Evolutionary conservation across 1,139 yeast species (phyloP), one percentile per base, ranked within the genome.

Genomic region (Zygotorulaspora mrakii): DNA sequence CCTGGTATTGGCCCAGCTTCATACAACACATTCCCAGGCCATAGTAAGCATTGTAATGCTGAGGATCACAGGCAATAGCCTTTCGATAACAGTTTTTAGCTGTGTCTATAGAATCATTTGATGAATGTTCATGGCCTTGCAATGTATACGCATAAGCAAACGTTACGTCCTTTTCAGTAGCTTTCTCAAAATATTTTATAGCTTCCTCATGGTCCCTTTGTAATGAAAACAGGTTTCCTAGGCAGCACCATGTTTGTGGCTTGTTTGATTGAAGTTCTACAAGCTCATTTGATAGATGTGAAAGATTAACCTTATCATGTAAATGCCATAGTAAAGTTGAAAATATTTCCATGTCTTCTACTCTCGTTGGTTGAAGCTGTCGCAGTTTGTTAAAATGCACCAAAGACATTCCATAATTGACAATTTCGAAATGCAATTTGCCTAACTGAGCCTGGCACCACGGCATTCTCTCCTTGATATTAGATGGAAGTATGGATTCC

Each of bases 21-120:
- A 88, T 74, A 61, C 83, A 85, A 28, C 89, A 94, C 94, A 88
- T 88, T 5, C 98, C 98, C 44, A 94, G 76, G 16, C 98, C 98
- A 57, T 91, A 94, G 57, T 91, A 79, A 0, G 98, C 97, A 64
- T 91, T 91, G 62, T 89, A 91, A 61, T 88, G 96, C 43, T 91
- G 73, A 35, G 82, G 73, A 55, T 91, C 95, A 32, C 81, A 73
- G 12, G 83, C 67, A 33, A 91, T 71, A 7, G 96, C 94, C 46
- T 74, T 70, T 28, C 96, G 67, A 70, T 88, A 94, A 48, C 86
- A 78, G 45, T 82, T 87, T 48, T 85, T 74, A 0, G 98, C 97
- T 64, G 81, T 77, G 58, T 89, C 96, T 64, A 82, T 86, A 35
- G 94, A 88, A 64, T 94, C 98, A 55, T 79, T 86, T 4, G 91